phyloP scores from a whole-genome alignment of 1,284 basidiomycete genomes.

The Boletus sp. region DNA sequence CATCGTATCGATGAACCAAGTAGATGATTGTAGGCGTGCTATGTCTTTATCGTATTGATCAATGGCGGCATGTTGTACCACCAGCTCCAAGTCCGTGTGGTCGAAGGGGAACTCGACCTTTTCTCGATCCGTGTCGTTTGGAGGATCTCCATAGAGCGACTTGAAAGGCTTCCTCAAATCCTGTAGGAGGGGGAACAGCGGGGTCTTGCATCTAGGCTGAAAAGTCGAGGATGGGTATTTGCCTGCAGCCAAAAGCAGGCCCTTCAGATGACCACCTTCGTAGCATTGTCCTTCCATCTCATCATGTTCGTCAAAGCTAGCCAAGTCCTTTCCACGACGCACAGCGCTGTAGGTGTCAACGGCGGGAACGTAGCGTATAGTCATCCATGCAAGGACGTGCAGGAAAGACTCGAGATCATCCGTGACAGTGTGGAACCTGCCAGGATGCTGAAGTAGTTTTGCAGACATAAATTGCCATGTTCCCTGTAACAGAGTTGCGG shows the following conservation, averaged over 20 bases:
- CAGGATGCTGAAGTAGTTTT: background rate
- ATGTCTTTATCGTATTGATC: background rate
- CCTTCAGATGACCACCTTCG: background rate
- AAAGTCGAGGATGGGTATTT: background rate
- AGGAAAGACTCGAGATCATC: background rate
- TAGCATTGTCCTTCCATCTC: too few species aligned
- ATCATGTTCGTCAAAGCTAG: background rate
- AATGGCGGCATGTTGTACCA: background rate
- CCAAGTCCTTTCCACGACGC: background rate
- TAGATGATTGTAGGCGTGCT: background rate
- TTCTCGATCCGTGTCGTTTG: too few species aligned
- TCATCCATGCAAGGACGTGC: background rate
- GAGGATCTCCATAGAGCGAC: too few species aligned
- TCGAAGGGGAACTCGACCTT: too few species aligned
- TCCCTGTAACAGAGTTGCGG: background rate
- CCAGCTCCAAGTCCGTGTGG: background rate
- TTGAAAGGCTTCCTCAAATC: background rate
- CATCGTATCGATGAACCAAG: background rate
- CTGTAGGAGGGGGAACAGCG: background rate
- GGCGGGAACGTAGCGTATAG: background rate
- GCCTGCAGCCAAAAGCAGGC: rapidly evolving
- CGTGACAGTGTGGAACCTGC: background rate
- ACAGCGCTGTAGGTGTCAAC: background rate
- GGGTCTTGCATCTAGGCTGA: background rate
- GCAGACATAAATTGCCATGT: background rate